Evolutionary conservation across 2,329 filamentous ascomycete species (phyloP).

Genomic region (Fusarium neocosmosporiellum): DNA sequence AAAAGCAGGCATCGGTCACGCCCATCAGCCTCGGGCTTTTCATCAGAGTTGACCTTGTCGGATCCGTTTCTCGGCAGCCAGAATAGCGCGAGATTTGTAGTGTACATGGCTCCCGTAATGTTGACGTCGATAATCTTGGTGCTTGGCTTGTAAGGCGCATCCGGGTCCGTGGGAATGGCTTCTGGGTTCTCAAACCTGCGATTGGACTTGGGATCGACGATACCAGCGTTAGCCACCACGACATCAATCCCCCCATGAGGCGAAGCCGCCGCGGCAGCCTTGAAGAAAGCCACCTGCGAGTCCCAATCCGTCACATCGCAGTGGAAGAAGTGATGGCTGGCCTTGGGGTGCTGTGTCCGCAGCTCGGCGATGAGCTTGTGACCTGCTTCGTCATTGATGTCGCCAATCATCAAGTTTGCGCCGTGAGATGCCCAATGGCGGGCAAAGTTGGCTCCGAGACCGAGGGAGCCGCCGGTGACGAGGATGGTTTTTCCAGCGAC

Average conservation of each 20-base stretch:
- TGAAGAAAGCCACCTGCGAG: slow-evolving; percentile 11
- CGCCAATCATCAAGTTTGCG: slow-evolving; percentile 15
- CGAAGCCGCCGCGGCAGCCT: slow-evolving; percentile 4
- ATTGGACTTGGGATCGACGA: slow-evolving; percentile 5
- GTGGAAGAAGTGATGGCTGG: slow-evolving; percentile 5
- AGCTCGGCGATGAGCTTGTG: slow-evolving; percentile 1
- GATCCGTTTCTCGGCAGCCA: slow-evolving; percentile 4
- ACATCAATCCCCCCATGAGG: slow-evolving; percentile 9
- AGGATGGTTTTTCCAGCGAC: slow-evolving; percentile 2
- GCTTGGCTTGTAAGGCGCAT: slow-evolving; percentile 1
- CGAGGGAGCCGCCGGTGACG: slow-evolving; percentile 5
- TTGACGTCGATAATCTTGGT: slow-evolving; percentile 4
- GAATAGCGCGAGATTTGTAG: slow-evolving; percentile 2
- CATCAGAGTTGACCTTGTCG: neutral
- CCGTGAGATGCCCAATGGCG: slow-evolving; percentile 4
- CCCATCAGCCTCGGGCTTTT: neutral
- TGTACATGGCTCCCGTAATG: slow-evolving; percentile 10
- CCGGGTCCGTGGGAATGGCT: neutral
- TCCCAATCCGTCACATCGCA: slow-evolving; percentile 12
- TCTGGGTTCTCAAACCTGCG: slow-evolving; percentile 5
- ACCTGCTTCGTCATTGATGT: slow-evolving; percentile 4
- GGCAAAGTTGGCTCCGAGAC: slow-evolving; percentile 2
- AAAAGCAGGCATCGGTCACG: slow-evolving; percentile 7
- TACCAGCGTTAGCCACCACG: slow-evolving; percentile 9
- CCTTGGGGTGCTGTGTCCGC: neutral